These are phyloP conservation scores for Corynespora cassiicola DNA, from an alignment of 2,329 filamentous ascomycete species.

Conservation along the genomic window DNA sequence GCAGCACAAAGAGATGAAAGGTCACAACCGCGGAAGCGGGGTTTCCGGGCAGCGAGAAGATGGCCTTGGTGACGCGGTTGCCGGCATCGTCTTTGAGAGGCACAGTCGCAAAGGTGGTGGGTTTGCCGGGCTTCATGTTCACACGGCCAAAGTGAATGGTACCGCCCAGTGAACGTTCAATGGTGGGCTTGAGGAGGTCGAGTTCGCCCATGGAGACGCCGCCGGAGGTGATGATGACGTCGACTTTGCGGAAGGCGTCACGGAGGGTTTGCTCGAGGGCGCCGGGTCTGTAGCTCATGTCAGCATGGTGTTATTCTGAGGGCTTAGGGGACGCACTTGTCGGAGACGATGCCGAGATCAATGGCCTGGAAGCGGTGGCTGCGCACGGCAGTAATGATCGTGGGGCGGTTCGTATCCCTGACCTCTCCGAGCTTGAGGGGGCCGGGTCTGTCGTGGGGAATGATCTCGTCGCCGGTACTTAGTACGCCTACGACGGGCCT, in stretches of 20 bases:
- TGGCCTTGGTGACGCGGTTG: constrained; percentile 67
- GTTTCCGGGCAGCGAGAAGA: constrained; percentile 94
- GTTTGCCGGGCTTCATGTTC: constrained; percentile 97
- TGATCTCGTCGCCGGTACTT: constrained; percentile 94
- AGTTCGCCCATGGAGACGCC: constrained; percentile 98
- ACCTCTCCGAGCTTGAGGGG: constrained; percentile 80
- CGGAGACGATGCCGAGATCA: constrained; percentile 85
- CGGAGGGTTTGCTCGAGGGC: constrained; percentile 80
- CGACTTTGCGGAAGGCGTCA: constrained; percentile 73
- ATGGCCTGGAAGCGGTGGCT: constrained; percentile 79
- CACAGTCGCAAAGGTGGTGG: constrained; percentile 93
- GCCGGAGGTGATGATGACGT: constrained; percentile 88
- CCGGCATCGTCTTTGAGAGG: constrained; percentile 64
- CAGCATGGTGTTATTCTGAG: constrained; percentile 17
- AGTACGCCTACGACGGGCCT: constrained; percentile 84
- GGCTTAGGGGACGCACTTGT: constrained; percentile 57
- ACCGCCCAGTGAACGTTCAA: constrained; percentile 87
- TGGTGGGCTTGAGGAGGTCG: constrained; percentile 93
- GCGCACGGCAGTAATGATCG: constrained; percentile 77
- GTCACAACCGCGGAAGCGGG: constrained; percentile 93
- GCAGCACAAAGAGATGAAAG: constrained; percentile 91
- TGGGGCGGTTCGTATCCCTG: constrained; percentile 89
- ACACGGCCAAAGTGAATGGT: constrained; percentile 97
- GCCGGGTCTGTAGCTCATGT: constrained; percentile 59
- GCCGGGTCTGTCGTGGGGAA: constrained; percentile 71